Base-by-base conservation (phyloP, 371 early-diverging fungal species). In the Mucor piriformis region DNA sequence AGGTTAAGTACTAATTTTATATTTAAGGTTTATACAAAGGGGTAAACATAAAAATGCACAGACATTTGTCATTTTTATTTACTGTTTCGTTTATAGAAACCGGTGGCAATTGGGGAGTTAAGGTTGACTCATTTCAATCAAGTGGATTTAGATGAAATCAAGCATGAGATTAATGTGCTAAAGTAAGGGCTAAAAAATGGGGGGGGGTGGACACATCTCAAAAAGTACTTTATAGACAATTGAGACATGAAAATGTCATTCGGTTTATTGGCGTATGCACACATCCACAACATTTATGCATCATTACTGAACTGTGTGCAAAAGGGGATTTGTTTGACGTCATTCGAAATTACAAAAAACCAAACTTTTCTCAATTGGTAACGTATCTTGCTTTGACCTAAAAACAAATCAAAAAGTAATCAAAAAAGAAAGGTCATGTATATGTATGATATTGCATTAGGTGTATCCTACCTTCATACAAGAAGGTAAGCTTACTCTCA, bases 371-470 rank as follows among this genome's bases (percentile, higher is more conserved):
- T 13, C 87, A 87, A 64, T 69, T 76, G 72, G 81, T 83, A 61
- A 23, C n/a, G 1, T n/a, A 37, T 4, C n/a, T n/a, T 11, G 38
- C 38, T n/a, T n/a, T n/a, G n/a, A n/a, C n/a, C 6, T 15, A 24
- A 46, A 4, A 13, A 23, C 2, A 50, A 33, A 10, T 32, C 8
- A 32, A 25, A 47, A 6, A 47, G 8, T 5, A 18, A 43, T 2
- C 13, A 1, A 47, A 13, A 10, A 12, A 24, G 25, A 43, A 18
- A 83, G 83, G 74, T 86, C 47, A 88, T 84, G 82, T 87, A 83
- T 40, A 91, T 91, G 92, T 87, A 91, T 63, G 92, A 94, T 60
- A 91, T 93, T 70, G 86, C 91, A 3, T 67, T 91, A 18, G 92
- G 86, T 33, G 83, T 91, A 23, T 70, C 89, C 24, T 88, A 90